These are phyloP conservation scores for Artomyces pyxidatus DNA, from an alignment of 768 basidiomycete species.

Conservation along the genomic window DNA sequence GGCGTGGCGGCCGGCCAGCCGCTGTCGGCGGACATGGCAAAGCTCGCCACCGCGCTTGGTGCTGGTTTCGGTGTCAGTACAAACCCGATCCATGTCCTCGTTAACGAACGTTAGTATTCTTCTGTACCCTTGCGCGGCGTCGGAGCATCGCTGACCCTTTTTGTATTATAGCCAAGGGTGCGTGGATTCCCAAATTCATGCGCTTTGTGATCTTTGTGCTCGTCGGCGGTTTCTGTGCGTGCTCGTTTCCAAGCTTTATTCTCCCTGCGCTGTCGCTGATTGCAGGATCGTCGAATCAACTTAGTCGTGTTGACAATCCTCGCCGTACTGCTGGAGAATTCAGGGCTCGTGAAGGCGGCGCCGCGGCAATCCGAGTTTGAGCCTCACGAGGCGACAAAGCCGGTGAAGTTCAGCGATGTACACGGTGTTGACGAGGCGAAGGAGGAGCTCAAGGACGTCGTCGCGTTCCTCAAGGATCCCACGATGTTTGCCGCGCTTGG, in stretches of 20 bases:
- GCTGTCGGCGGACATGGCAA: slow-evolving; percentile 29
- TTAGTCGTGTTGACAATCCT: slow-evolving; percentile 81
- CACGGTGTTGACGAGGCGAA: slow-evolving; percentile 98
- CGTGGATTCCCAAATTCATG: slow-evolving; percentile 54
- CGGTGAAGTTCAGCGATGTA: slow-evolving; percentile 89
- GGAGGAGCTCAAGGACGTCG: slow-evolving; percentile 88
- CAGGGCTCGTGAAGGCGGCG: slow-evolving; percentile 86
- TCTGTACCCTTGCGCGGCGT: too few relatives aligned
- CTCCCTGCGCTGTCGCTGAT: not conserved
- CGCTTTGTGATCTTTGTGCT: slow-evolving; percentile 51
- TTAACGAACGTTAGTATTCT: slow-evolving; percentile 79
- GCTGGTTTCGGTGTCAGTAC: slow-evolving; percentile 35
- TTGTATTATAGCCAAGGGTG: slow-evolving; percentile 48
- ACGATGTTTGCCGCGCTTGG: slow-evolving; percentile 84
- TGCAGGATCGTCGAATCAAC: not conserved
- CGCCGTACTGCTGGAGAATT: slow-evolving; percentile 87
- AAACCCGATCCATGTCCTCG: slow-evolving; percentile 72
- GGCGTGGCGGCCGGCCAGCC: slow-evolving; percentile 6
- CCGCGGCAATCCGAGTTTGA: slow-evolving; percentile 78
- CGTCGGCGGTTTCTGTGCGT: slow-evolving; percentile 62
- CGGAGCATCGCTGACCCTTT: too few relatives aligned
- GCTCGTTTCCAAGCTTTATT: not conserved
- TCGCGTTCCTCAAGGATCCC: slow-evolving; percentile 93
- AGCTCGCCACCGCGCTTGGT: slow-evolving; percentile 34
- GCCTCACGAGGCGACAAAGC: slow-evolving; percentile 60